These are phyloP conservation scores for Phascolomyces articulosus DNA, from an alignment of 371 early-diverging fungal genomes.

Conservation along the genomic window DNA sequence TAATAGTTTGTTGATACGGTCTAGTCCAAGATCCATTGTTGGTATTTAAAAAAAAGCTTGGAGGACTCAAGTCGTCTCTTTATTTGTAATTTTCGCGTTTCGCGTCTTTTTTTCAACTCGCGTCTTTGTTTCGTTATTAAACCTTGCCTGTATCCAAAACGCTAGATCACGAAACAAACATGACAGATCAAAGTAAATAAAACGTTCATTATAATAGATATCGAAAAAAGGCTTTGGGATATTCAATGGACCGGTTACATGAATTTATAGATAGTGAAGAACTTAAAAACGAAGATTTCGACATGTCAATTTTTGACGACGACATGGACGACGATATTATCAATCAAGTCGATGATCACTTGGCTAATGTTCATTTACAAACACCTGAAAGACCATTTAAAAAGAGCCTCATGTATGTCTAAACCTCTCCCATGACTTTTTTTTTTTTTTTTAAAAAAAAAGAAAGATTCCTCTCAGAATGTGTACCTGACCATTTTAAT, in stretches of 20 bases:
- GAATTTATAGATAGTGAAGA: slow-evolving; percentile 14
- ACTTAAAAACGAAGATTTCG: slow-evolving; percentile 23
- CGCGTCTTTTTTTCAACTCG: not conserved
- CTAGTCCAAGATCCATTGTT: slow-evolving; percentile 67
- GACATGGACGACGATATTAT: slow-evolving; percentile 16
- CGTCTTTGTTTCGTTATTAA: too few species aligned
- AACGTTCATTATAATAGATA: too few species aligned
- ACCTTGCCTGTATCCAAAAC: too few species aligned
- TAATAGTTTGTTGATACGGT: slow-evolving; percentile 65
- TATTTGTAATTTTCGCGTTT: not conserved
- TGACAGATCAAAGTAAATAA: too few species aligned
- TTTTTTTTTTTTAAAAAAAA: too few species aligned
- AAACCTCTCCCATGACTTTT: too few species aligned
- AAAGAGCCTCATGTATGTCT: not conserved
- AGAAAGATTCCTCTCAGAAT: too few species aligned
- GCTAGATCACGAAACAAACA: too few species aligned
- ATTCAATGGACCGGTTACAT: not conserved
- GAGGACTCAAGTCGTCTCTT: too few species aligned
- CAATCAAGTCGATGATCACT: slow-evolving; percentile 18
- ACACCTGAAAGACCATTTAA: slow-evolving; percentile 6
- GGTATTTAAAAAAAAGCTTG: too few species aligned
- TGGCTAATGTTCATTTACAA: slow-evolving; percentile 27
- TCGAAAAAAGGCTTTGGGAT: too few species aligned
- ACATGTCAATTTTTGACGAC: slow-evolving; percentile 23
- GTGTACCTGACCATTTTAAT: not conserved